Evolutionary conservation across 768 basidiomycete species (phyloP), one percentile per base, ranked within the genome.

Genomic region (Russula ochroleuca): DNA sequence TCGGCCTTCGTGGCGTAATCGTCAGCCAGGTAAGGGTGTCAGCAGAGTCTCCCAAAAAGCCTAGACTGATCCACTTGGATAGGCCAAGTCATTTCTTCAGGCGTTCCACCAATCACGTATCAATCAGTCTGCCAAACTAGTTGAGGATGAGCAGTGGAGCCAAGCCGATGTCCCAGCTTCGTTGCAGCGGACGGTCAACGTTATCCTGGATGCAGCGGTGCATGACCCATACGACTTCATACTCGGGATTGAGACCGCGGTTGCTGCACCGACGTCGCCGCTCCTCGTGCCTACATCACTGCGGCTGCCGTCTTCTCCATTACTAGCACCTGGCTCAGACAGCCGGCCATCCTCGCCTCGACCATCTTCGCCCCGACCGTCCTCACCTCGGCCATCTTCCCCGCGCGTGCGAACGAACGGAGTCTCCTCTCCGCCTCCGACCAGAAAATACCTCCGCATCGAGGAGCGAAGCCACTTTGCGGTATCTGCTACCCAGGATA

Each of bases 141-240:
- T 99, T 9, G 94, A 98, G 73, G 94, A 98, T 68, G 97, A 99
- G 72, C 89, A 88, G 64, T 98, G 97, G 97, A 85, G 79, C 62
- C 89, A 90, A 17, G 80, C 84, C 15, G 92, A 97, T 61, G 85
- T 96, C 15, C 77, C 86, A 1, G 70, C 78, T 5, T 67, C 76
- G 5, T 75, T 91, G 31, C 96, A 98, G 74, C 82, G 80, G 54
- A 78, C 84, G n/a, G 81, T 87, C 41, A 82, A 90, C 69, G 76
- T 87, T 10, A 75, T 99, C 55, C 80, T 97, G 19, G 85, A 89
- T 66, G 84, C 87, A 28, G 95, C 96, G 7, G 85, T 97, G 35
- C 79, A 78, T 15, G 93, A 98, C 74, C 88, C 92, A 0, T 78
- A 81, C 19, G 90, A 90, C 69, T 81, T 94, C 47, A 65, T 78